phyloP scores from a whole-genome alignment of 768 basidiomycete genomes.

The Russula lepida region DNA sequence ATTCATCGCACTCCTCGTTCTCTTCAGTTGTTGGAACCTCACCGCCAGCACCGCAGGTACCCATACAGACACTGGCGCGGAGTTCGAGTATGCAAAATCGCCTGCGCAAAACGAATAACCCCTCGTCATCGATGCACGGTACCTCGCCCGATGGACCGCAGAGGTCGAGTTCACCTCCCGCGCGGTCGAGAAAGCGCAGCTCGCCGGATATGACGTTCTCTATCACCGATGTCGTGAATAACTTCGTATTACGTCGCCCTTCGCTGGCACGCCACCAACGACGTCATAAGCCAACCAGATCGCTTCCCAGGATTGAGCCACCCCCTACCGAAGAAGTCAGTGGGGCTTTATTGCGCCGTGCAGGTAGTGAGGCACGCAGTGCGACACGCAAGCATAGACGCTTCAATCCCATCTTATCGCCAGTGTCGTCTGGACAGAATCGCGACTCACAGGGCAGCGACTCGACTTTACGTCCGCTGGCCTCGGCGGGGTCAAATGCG shows the following conservation, averaged over 20 bases:
- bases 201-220: slow-evolving; percentile 45
- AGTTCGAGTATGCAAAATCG: background rate
- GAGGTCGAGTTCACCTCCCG: background rate
- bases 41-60: background rate
- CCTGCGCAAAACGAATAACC: background rate
- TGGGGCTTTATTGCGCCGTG: slow-evolving; percentile 23
- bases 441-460: slow-evolving; percentile 13
- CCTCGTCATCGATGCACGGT: background rate
- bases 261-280: slow-evolving; percentile 10
- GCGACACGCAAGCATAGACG: slow-evolving; percentile 15
- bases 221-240: slow-evolving; percentile 38
- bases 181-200: slow-evolving; percentile 10
- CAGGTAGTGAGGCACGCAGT: slow-evolving; percentile 20
- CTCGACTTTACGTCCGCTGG: slow-evolving; percentile 11
- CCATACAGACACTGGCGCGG: background rate
- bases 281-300: background rate
- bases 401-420: slow-evolving; percentile 4
- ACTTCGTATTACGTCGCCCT: slow-evolving; percentile 28
- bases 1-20: slow-evolving; percentile 44
- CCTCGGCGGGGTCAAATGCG: background rate
- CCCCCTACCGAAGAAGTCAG: slow-evolving; percentile 19
- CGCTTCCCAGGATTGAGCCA: background rate
- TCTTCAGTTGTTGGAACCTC: slow-evolving; percentile 43
- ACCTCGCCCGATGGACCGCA: background rate
- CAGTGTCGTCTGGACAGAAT: slow-evolving; percentile 23